Evolutionary conservation across 331 rosid species (phyloP), one percentile per base, ranked within the genome.

Genomic region (Acacia pycnantha): DNA sequence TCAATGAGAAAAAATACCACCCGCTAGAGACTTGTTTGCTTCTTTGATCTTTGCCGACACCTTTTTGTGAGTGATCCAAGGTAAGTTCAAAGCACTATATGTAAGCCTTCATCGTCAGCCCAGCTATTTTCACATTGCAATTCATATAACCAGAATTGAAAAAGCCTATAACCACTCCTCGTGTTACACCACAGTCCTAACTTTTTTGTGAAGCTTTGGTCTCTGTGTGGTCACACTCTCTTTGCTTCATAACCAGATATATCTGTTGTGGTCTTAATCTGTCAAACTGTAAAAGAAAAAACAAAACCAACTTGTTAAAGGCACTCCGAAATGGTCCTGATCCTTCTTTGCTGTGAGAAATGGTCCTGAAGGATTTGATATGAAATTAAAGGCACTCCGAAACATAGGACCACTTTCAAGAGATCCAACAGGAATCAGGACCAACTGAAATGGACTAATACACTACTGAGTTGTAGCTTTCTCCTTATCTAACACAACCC

Each of bases 371-470:
- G 15, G 61, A 9, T 10, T 26, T 2, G 62, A 59, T 59, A 24
- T 22, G 22, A 22, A 58, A 58, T n/a, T 22, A 22, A 76, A n/a
- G 48, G 58, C 24, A 5, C 24, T 46, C 29, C 47, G 31, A 81
- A 77, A 14, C 12, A 74, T 16, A 77, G 90, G 94, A 83, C 94
- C 89, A 87, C 86, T 37, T 41, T 69, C 35, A 67, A 74, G 33
- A 18, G 67, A 77, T 80, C 81, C 86, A 79, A 71, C 70, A 51
- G 48, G 46, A n/a, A 33, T 2, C 72, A 43, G 82, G 82, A 53
- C 91, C 87, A 80, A 76, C 37, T 43, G 77, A 87, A 87, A 74
- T 68, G 53, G 82, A 84, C 81, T 14, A 21, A 14, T 43, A 13
- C 7, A 50, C 53, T 37, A 77, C 46, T 62, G 74, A 27, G 24